Evolutionary conservation across 2,329 filamentous ascomycete species (phyloP).

Genomic region (Aphanoascus verrucosus): DNA sequence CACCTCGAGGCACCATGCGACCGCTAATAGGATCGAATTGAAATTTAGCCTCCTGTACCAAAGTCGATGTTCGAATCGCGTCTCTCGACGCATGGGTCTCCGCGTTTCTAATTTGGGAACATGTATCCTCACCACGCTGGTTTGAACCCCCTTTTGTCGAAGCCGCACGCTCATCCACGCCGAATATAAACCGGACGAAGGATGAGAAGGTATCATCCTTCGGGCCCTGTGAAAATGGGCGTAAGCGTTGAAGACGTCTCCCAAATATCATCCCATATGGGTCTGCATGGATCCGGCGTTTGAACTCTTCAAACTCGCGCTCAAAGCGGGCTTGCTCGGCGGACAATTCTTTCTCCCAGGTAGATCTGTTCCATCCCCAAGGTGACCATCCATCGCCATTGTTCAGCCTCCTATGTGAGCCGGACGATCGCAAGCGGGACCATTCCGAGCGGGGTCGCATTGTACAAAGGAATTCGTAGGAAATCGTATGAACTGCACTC

Average conservation of each 20-base stretch:
- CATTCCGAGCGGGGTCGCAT: background rate
- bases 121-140: background rate
- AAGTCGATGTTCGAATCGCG: background rate
- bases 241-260: constrained; percentile 20
- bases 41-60: constrained; percentile 16
- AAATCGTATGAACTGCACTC: background rate
- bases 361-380: constrained; percentile 2
- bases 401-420: background rate
- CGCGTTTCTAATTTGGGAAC: background rate
- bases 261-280: constrained; percentile 35
- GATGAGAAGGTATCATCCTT: constrained; percentile 23
- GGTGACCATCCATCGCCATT: background rate
- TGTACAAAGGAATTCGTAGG: background rate
- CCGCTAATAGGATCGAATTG: constrained; percentile 36
- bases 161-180: constrained; percentile 8
- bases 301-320: constrained; percentile 29
- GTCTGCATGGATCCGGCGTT: constrained; percentile 28
- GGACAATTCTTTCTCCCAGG: constrained; percentile 13
- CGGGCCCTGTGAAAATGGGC: constrained; percentile 17
- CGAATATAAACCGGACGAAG: constrained; percentile 25
- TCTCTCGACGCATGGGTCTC: background rate
- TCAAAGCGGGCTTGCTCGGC: constrained; percentile 19
- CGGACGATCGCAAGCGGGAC: background rate
- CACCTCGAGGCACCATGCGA: constrained; percentile 27
- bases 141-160: background rate